Conservation (phyloP, 2,329 filamentous ascomycete species). For the Dactylellina drechsleri region DNA sequence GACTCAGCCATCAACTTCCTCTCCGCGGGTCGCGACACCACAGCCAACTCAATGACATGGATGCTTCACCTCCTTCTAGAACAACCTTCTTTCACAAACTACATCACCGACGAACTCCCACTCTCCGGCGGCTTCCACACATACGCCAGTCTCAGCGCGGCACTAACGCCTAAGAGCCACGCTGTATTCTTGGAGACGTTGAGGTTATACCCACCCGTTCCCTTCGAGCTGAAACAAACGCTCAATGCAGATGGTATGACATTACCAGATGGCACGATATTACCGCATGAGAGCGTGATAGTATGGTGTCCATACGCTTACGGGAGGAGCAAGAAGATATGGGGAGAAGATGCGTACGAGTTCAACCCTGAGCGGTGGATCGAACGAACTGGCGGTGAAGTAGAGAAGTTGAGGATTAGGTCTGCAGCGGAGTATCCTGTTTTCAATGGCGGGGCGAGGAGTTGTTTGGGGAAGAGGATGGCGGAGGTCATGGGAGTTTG, state of each 20-base stretch:
- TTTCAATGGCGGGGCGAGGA: conserved; percentile 52
- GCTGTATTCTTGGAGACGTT: conserved; percentile 72
- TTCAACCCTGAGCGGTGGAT: conserved; percentile 64
- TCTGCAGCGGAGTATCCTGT: conserved; percentile 45
- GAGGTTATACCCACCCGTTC: conserved; percentile 72
- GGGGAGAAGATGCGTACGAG: conserved; percentile 61
- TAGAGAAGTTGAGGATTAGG: conserved; percentile 27
- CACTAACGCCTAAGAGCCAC: conserved; percentile 37
- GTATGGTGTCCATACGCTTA: conserved; percentile 74
- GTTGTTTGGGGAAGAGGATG: conserved; percentile 50
- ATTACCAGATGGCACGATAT: conserved; percentile 69
- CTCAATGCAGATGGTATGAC: conserved; percentile 60
- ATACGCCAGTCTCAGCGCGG: conserved; percentile 59
- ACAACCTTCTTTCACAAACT: conserved; percentile 63
- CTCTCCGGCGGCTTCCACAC: conserved; percentile 66
- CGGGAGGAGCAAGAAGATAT: conserved; percentile 67
- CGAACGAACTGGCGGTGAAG: conserved; percentile 8
- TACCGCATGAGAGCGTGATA: conserved; percentile 68
- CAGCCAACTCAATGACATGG: conserved; percentile 74
- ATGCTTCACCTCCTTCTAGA: conserved; percentile 71
- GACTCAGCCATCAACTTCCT: conserved; percentile 75
- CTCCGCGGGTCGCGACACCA: conserved; percentile 72
- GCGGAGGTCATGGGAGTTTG: conserved; percentile 52
- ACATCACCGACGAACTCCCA: conserved; percentile 63
- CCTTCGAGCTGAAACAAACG: conserved; percentile 73